Percentiles rank a stretch among this genome's conserved stretches.
Evolutionary conservation across 2,329 filamentous ascomycete genomes (phyloP).

Genomic region (Monilinia fructigena): DNA sequence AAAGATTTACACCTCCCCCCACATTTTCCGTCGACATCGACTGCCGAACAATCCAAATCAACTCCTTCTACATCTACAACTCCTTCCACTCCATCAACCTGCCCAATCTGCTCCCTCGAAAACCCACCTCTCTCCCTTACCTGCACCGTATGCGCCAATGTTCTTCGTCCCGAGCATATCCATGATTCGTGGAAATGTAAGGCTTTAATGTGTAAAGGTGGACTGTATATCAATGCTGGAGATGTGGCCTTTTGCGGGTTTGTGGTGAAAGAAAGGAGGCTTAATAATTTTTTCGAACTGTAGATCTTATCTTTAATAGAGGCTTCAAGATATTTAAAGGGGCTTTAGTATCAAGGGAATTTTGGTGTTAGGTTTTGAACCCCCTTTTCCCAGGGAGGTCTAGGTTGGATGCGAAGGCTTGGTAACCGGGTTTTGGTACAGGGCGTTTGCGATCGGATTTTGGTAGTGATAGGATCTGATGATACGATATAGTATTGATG

Average conservation of each 20-base stretch:
- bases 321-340: too few species aligned
- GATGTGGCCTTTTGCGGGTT: constrained; percentile 67
- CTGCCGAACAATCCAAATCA: neutral
- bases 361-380: too few species aligned
- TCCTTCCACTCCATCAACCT: neutral
- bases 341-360: too few species aligned
- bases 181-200: constrained; percentile 63
- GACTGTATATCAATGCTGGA: constrained; percentile 64
- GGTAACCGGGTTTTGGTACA: too few species aligned
- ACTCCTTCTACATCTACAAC: neutral
- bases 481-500: too few species aligned
- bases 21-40: neutral
- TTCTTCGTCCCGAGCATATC: constrained; percentile 56
- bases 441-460: too few species aligned
- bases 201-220: constrained; percentile 53
- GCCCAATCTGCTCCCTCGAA: constrained; percentile 51
- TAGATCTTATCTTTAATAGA: too few species aligned
- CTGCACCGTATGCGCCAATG: constrained; percentile 69
- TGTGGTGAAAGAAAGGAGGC: constrained; percentile 50
- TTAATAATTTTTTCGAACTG: too few species aligned
- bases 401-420: too few species aligned
- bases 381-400: too few species aligned
- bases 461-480: too few species aligned
- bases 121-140: constrained; percentile 57
- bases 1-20: neutral